Evolutionary conservation across 306 rosid species (phyloP).

Genomic region (Gleditsia sinensis): DNA sequence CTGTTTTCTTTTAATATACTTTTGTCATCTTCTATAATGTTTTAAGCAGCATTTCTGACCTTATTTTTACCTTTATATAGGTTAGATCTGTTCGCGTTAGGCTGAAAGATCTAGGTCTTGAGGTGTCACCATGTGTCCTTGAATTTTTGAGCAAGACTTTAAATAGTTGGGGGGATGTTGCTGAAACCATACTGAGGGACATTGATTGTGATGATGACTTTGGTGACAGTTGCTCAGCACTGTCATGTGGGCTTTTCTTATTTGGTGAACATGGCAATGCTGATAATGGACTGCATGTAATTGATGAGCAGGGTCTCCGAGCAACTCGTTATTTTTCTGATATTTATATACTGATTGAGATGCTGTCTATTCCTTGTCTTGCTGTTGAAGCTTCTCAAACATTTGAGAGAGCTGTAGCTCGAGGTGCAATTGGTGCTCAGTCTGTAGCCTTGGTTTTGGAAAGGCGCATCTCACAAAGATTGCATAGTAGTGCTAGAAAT

Average conservation of each 20-base stretch:
- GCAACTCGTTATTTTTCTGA: slow-evolving; percentile 78
- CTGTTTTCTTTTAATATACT: slow-evolving; percentile 24
- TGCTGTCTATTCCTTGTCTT: slow-evolving; percentile 95
- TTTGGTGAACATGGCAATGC: slow-evolving; percentile 69
- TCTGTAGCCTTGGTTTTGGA: slow-evolving; percentile 90
- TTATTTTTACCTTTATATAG: slow-evolving; percentile 52
- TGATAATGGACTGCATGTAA: slow-evolving; percentile 62
- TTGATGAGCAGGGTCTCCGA: slow-evolving; percentile 74
- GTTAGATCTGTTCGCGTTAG: slow-evolving; percentile 89
- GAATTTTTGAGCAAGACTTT: slow-evolving; percentile 88
- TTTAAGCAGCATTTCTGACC: slow-evolving; percentile 33
- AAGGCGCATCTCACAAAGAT: slow-evolving; percentile 81
- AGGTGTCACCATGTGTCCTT: slow-evolving; percentile 89
- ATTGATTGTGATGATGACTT: slow-evolving; percentile 89
- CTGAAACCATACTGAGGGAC: slow-evolving; percentile 92
- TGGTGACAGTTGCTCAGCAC: slow-evolving; percentile 66
- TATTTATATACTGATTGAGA: slow-evolving; percentile 81
- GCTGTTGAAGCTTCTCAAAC: slow-evolving; percentile 96
- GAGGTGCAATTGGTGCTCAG: slow-evolving; percentile 83
- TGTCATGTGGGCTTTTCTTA: slow-evolving; percentile 67
- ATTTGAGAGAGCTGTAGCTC: slow-evolving; percentile 95
- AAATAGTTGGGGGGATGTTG: slow-evolving; percentile 99
- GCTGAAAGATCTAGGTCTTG: slow-evolving; percentile 80
- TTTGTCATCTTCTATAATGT: slow-evolving; percentile 13
- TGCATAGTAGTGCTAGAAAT: slow-evolving; percentile 52